Percentiles rank a stretch among this genome's conserved stretches.
phyloP scores from a whole-genome alignment of 1,139 yeast species.

The Yamadazyma oceani region DNA sequence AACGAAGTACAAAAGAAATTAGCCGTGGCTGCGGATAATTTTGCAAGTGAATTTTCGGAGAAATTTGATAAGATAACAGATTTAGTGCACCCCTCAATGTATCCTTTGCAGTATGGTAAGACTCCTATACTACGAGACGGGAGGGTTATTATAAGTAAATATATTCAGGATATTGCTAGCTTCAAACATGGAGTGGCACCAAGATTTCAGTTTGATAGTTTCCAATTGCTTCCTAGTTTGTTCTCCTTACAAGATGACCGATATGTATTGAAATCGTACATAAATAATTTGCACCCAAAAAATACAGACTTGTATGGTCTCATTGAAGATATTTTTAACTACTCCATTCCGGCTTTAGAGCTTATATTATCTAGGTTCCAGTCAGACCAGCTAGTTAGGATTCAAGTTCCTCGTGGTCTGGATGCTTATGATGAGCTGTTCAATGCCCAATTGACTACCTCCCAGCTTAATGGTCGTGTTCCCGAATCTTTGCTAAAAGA shows the following conservation, averaged over 20 bases:
- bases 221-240: constrained; percentile 36
- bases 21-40: constrained; percentile 8
- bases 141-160: constrained; percentile 8
- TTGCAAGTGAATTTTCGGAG: too few relatives aligned
- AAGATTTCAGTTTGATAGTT: constrained; percentile 13
- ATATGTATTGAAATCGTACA: constrained; percentile 30
- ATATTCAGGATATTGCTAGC: constrained; percentile 12
- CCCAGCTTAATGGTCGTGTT: too few relatives aligned
- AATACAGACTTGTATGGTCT: constrained; percentile 24
- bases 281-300: constrained; percentile 41
- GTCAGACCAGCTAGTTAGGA: constrained; percentile 20
- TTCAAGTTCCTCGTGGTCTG: constrained; percentile 15
- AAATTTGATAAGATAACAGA: too few relatives aligned
- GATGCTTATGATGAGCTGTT: constrained; percentile 18
- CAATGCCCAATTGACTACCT: constrained; percentile 4
- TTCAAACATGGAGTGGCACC: constrained; percentile 19
- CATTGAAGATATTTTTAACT: constrained; percentile 27
- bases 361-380: constrained; percentile 25
- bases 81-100: constrained; percentile 45
- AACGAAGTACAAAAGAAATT: constrained; percentile 13
- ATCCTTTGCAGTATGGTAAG: constrained; percentile 34
- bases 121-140: constrained; percentile 24
- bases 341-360: constrained; percentile 25
- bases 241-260: constrained; percentile 14
- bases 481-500: too few relatives aligned